Evolutionary conservation across 2,329 filamentous ascomycete species (phyloP), one percentile per base, ranked within the genome.

Genomic region (Aspergillus sp.): DNA sequence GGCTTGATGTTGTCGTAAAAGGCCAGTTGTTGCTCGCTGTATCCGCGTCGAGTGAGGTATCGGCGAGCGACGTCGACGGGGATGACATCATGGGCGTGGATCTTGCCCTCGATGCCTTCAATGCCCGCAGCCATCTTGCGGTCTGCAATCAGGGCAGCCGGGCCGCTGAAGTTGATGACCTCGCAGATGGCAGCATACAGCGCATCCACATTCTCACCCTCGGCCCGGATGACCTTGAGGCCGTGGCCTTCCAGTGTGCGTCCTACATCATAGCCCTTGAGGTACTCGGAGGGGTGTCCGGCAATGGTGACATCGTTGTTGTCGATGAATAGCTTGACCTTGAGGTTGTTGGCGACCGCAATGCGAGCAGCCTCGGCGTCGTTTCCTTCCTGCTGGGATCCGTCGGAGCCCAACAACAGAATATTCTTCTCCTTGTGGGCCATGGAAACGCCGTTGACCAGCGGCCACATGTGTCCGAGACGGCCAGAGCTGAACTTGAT

Each of bases 251-350:
- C 38, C 6, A 69, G 54, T 3, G 64, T 68, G 1, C 49, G 46
- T 11, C 37, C 54, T 8, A 69, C 42, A 10, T 61, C 56, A 33
- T 62, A 69, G 6, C 66, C 66, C 48, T 64, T 62, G 5, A 68
- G 56, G 40, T 69, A 69, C 36, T 66, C 46, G 0, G 65, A 68
- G 5, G 66, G 66, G 36, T 69, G 64, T 7, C 65, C 66, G 3
- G 66, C 65, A 45, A 69, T 69, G 0, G 66, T 69, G 27, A 69
- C 66, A 48, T 69, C 64, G 46, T 69, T 69, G 51, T 69, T 66
- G 40, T 69, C 66, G 38, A 69, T 49, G 42, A 69, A 59, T 9
- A 69, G 39, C 56, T 69, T 69, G 33, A 69, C 57, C 10, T 67
- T 68, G 28, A 69, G 52, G 31, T 61, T 56, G 11, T 59, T 53